Conservation (phyloP, 2,329 filamentous ascomycete genomes). For the Hymenoscyphus infarciens region DNA sequence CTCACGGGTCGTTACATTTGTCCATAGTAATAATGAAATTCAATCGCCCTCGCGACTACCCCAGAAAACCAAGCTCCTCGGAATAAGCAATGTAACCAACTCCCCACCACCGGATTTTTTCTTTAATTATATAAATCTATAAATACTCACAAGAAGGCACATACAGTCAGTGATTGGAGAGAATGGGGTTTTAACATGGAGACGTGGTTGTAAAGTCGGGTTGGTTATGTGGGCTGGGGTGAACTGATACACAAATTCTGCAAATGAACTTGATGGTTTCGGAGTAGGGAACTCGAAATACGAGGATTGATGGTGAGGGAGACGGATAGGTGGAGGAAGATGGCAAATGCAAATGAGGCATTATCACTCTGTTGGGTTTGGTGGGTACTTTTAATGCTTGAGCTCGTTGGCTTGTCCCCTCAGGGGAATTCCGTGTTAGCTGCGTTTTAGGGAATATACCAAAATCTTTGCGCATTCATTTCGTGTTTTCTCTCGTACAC, state of each 20-base stretch:
- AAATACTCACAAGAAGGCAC: neutral
- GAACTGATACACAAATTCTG: neutral
- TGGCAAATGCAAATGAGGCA: neutral
- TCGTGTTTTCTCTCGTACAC: neutral
- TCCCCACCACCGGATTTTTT: neutral
- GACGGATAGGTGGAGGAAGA: neutral
- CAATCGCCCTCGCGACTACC: neutral
- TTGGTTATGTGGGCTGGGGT: neutral
- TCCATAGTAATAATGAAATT: neutral
- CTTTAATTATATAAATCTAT: neutral
- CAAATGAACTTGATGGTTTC: neutral
- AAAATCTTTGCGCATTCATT: constrained; percentile 1
- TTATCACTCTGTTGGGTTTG: neutral
- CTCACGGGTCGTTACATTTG: neutral
- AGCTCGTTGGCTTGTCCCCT: neutral
- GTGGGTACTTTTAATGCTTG: neutral
- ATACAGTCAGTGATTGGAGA: neutral
- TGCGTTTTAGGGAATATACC: constrained; percentile 1
- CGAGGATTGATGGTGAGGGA: neutral
- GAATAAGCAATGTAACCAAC: neutral
- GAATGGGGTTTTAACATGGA: neutral
- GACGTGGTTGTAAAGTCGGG: neutral
- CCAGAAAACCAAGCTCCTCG: neutral
- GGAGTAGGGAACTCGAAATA: neutral
- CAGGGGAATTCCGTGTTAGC: neutral